These are phyloP conservation scores for Exophiala sp. DNA, from an alignment of 2,329 filamentous ascomycete species.

Conservation along the genomic window DNA sequence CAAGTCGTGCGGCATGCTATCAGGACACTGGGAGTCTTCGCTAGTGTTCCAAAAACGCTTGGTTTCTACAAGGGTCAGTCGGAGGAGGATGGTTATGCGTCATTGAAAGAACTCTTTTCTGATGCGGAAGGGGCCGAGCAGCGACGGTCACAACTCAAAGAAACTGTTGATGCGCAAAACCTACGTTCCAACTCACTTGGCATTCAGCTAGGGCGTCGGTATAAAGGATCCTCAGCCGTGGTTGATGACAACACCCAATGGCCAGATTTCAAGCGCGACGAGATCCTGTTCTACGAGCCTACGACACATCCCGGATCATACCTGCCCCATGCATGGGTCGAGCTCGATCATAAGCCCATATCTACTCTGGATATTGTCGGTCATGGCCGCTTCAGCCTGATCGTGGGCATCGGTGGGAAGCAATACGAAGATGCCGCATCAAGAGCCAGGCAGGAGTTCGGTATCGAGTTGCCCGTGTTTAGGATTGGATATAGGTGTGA, in stretches of 20 bases:
- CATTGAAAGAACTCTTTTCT: constrained; percentile 46
- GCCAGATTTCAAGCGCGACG: constrained; percentile 27
- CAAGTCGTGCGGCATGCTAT: constrained; percentile 28
- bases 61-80: constrained; percentile 65
- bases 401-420: constrained; percentile 7
- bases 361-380: constrained; percentile 5
- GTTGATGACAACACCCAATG: not conserved
- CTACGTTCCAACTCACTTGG: constrained; percentile 18
- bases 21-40: constrained; percentile 31
- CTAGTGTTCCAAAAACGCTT: constrained; percentile 32
- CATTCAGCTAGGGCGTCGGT: constrained; percentile 19
- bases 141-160: not conserved
- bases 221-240: constrained; percentile 32
- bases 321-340: constrained; percentile 32
- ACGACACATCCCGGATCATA: constrained; percentile 46
- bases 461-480: not conserved
- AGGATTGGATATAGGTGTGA: constrained; percentile 1
- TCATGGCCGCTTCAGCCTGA: constrained; percentile 1
- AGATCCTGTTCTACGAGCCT: constrained; percentile 34
- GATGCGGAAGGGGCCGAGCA: constrained; percentile 25
- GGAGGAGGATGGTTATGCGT: constrained; percentile 82
- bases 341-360: not conserved
- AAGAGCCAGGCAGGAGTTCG: not conserved
- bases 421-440: not conserved
- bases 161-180: not conserved